These are phyloP conservation scores for Calcarisporium arbuscula DNA, from an alignment of 2,329 filamentous ascomycete genomes.

Conservation along the genomic window DNA sequence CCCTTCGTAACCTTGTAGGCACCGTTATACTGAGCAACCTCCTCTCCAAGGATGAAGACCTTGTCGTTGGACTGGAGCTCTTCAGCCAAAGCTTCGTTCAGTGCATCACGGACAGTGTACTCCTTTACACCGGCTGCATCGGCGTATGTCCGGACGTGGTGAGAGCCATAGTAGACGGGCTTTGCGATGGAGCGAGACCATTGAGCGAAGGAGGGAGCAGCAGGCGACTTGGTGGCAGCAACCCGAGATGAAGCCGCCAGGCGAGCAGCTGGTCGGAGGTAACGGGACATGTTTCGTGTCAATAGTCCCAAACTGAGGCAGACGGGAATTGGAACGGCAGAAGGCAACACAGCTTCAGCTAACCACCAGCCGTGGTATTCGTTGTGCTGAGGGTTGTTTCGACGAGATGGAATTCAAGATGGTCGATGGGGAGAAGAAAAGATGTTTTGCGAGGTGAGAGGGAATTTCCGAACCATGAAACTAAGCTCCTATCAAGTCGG, in stretches of 20 bases:
- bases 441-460: too few species aligned
- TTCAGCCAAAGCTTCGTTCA: conserved; percentile 97
- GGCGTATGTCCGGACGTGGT: conserved; percentile 50
- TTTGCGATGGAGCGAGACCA: conserved; percentile 29
- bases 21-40: conserved; percentile 99
- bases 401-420: too few species aligned
- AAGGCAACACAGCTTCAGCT: conserved; percentile 7
- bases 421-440: too few species aligned
- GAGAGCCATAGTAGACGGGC: conserved; percentile 30
- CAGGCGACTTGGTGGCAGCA: conserved; percentile 24
- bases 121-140: conserved; percentile 67
- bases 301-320: conserved; percentile 4
- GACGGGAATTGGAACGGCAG: conserved; percentile 16
- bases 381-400: too few species aligned
- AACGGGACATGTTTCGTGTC: conserved; percentile 38
- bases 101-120: conserved; percentile 91
- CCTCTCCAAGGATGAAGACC: conserved; percentile 94
- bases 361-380: conserved; percentile 11
- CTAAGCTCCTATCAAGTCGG: too few species aligned
- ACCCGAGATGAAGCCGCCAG: conserved; percentile 38
- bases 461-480: conserved; percentile 13
- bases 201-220: conserved; percentile 30
- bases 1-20: conserved; percentile 99
- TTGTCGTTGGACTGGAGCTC: conserved; percentile 92
- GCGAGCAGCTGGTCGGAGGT: conserved; percentile 44